Conservation (phyloP, 345 rosid genomes). For the Gossypium turneri region DNA sequence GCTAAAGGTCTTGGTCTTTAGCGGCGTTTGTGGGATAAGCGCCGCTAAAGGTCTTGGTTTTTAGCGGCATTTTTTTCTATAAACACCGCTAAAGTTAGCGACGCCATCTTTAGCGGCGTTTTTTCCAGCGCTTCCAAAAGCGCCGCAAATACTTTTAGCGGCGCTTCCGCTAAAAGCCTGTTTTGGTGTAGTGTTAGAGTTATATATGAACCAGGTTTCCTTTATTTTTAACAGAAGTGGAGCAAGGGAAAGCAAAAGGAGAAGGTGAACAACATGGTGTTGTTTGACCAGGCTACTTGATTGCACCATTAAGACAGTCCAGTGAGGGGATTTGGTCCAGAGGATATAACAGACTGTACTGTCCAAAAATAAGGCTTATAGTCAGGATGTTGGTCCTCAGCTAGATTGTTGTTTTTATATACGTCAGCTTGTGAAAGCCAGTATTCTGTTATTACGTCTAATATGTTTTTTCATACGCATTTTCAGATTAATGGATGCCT, state of each 20-base stretch:
- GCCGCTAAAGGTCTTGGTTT: too few relatives aligned
- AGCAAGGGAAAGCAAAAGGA: slow-evolving; percentile 94
- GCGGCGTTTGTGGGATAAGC: too few relatives aligned
- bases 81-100: too few relatives aligned
- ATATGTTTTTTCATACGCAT: not conserved
- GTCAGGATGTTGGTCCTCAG: not conserved
- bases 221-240: slow-evolving; percentile 55
- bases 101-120: too few relatives aligned
- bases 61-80: too few relatives aligned
- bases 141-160: too few relatives aligned
- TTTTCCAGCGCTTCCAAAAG: too few relatives aligned
- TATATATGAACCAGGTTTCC: not conserved
- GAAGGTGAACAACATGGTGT: slow-evolving; percentile 22
- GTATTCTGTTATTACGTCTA: not conserved
- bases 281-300: not conserved
- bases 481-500: slow-evolving; percentile 32
- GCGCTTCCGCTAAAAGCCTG: too few relatives aligned
- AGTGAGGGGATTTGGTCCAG: not conserved
- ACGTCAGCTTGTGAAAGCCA: not conserved
- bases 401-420: not conserved
- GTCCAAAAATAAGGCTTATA: not conserved
- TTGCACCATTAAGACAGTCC: not conserved
- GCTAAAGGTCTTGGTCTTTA: too few relatives aligned
- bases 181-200: too few relatives aligned
- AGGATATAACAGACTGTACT: not conserved